Evolutionary conservation across 1,284 basidiomycete species (phyloP), one percentile per base, ranked within the genome.

Genomic region (Pseudozyma sp.): DNA sequence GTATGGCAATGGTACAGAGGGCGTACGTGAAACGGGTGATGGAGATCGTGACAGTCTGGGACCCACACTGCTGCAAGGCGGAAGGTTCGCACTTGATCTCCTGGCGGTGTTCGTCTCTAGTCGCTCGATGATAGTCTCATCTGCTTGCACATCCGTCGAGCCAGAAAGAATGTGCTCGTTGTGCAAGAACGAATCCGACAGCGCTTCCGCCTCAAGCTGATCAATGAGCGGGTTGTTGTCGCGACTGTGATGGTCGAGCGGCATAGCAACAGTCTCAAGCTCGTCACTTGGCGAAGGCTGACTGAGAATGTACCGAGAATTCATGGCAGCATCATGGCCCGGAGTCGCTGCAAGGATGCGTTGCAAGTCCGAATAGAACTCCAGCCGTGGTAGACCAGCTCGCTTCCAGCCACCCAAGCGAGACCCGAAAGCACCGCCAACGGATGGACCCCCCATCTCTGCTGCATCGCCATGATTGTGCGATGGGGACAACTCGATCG

Each of bases 331-430:
- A 14, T 74, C 71, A 47, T 74, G 70, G 9, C 73, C 73, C 5
- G 73, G 73, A 5, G 67, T 45, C 4, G 68, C 69, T 0, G 69
- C 60, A 11, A 76, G 31, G 18, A 68, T 67, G 16, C 59, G 49
- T 50, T 65, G 60, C 40, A 77, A 34, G 25, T 77, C 75, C 12
- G 70, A 70, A 39, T 67, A 77, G 63, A 77, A 77, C 50, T 77
- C 75, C 34, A 77, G 54, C 49, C 75, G 38, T 4, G 75, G 75
- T 34, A 77, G 35, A 10, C 67, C 71, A 2, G 75, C 63, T 36
- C 63, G 25, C 61, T 74, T 64, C 75, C 75, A 77, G 13, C 57
- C 74, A 12, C 59, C 61, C 4, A 57, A 38, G 6, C 71, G 66
- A 19, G 66, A 69, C 13, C 71, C 66, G 34, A 70, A 74, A 9